Evolutionary conservation across 1,284 basidiomycete genomes (phyloP), one percentile per base, ranked within the genome.

Genomic region (Thecaphora frezii): DNA sequence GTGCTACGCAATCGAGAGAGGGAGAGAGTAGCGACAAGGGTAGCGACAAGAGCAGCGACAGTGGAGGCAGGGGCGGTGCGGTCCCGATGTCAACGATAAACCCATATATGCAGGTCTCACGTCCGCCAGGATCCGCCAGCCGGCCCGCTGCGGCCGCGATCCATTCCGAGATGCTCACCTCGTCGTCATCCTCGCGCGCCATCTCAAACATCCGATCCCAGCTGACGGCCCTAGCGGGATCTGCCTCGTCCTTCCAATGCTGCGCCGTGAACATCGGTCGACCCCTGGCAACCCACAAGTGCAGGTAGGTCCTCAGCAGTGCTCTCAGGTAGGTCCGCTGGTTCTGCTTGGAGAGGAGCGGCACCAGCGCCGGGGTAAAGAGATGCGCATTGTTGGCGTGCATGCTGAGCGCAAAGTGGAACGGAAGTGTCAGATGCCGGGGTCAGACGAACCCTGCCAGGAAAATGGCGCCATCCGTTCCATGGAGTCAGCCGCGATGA

Each of bases 331-430:
- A 50, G 18, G 22, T 8, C 1, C 0, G 22, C 7, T 18, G 37
- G 12, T 16, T 10, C 7, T 39, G 18, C 19, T 8, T 9, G 5
- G 49, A n/a, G 21, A 63, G 23, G 3, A 45, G 37, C 10, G 30
- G 4, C 8, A 64, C 49, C 3, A 41, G 42, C 25, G 54, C 41
- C 5, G 46, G 44, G 3, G 61, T 54, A 33, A 64, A 68, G 18
- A 68, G 53, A 22, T 64, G 52, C 2, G 61, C 58, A 42, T 68
- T 68, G 61, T 68, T 64, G 19, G 54, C 38, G 49, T 68, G 66
- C 55, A 68, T 56, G 19, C 57, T 58, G 30, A 16, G 33, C 3
- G 33, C 12, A 36, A 9, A 36, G 33, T 14, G 33, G 33, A 12
- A 16, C 12, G 7, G 12, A 40, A 21, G n/a, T 19, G 24, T 30